Percentiles rank a stretch among this genome's conserved stretches.
These are phyloP conservation scores for Saturnispora sanitii DNA, from an alignment of 805 yeast genomes.

Conservation along the genomic window DNA sequence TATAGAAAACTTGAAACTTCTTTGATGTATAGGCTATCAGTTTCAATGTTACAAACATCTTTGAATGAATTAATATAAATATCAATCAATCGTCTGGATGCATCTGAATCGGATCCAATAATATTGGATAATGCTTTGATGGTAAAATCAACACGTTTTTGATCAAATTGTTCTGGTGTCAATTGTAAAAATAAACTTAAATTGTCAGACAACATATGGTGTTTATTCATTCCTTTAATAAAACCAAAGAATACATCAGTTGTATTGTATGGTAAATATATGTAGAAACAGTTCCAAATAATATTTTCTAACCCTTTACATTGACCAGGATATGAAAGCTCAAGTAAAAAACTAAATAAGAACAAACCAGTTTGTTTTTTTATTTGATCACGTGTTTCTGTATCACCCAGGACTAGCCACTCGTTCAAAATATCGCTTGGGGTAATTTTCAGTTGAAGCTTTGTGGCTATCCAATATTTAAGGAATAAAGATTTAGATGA, in stretches of 20 bases:
- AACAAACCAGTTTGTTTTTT: constrained; percentile 4
- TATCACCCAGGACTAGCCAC: too few species aligned
- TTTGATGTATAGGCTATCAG: constrained; percentile 13
- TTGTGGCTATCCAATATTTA: too few species aligned
- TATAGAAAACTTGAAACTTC: constrained; percentile 20
- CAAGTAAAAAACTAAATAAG: constrained; percentile 11
- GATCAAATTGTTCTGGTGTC: constrained; percentile 2
- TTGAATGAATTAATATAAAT: constrained; percentile 3
- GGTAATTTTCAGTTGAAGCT: too few species aligned
- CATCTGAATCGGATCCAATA: neutral
- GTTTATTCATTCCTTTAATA: neutral
- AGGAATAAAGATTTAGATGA: neutral
- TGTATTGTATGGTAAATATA: constrained; percentile 4
- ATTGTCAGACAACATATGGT: constrained; percentile 8
- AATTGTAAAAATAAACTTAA: neutral
- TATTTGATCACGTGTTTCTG: neutral
- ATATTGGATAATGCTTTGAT: constrained; percentile 6
- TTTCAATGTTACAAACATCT: neutral
- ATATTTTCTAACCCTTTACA: neutral
- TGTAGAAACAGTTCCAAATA: constrained; percentile 7
- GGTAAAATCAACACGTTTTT: constrained; percentile 1
- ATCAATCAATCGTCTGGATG: neutral
- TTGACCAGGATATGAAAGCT: constrained; percentile 1
- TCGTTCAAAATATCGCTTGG: too few species aligned
- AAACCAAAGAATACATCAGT: constrained; percentile 3